A percentile compares a stretch with the other conserved stretches of the same genome.
Conservation (phyloP, 2,329 filamentous ascomycete genomes). For the Neoscytalidium dimidiatum region DNA sequence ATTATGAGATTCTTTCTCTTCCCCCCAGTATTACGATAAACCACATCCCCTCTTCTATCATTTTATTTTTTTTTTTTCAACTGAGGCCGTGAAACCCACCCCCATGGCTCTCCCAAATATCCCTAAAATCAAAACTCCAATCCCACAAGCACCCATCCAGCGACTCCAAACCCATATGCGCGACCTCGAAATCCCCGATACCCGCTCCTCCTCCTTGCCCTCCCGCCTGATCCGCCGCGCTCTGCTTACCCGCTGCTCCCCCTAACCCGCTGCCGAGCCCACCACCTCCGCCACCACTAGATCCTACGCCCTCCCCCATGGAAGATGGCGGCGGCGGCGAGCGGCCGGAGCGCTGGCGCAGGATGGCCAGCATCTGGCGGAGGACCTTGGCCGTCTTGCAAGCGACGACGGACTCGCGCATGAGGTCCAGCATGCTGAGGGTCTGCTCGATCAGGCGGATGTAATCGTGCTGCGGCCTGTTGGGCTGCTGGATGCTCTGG, state of each 20-base stretch:
- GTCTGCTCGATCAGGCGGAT: slow-evolving; percentile 36
- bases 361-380: slow-evolving; percentile 19
- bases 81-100: slow-evolving; percentile 8
- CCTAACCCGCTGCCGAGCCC: not conserved
- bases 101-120: slow-evolving; percentile 15
- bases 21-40: too few species aligned
- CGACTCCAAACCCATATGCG: slow-evolving; percentile 13
- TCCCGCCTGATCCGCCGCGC: not conserved
- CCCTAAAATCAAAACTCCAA: slow-evolving; percentile 17
- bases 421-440: slow-evolving; percentile 43
- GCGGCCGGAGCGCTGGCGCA: slow-evolving; percentile 8
- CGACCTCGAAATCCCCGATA: slow-evolving; percentile 1
- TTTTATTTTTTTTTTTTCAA: not conserved
- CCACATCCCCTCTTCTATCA: not conserved
- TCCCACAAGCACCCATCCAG: slow-evolving; percentile 14
- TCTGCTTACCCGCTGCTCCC: not conserved
- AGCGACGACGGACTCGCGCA: slow-evolving; percentile 45
- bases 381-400: slow-evolving; percentile 36
- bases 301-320: not conserved
- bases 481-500: slow-evolving; percentile 30
- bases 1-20: too few species aligned
- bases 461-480: slow-evolving; percentile 24
- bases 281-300: not conserved
- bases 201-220: not conserved
- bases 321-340: not conserved